phyloP scores from a whole-genome alignment of 2,329 filamentous ascomycete species.

The Trichoderma koningiopsis region DNA sequence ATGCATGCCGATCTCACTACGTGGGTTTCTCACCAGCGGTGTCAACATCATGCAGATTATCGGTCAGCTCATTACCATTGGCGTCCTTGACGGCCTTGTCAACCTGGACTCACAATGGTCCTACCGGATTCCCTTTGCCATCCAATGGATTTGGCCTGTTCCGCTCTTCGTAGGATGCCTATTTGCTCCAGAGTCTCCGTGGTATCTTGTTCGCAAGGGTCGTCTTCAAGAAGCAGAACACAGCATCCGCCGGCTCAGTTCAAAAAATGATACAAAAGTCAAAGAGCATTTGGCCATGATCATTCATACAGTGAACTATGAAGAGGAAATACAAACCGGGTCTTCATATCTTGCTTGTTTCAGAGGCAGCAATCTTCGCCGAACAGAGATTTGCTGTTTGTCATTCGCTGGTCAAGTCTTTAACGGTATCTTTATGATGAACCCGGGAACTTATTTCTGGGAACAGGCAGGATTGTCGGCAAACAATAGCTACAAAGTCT shows the following conservation, averaged over 20 bases:
- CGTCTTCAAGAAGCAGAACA: constrained; percentile 7
- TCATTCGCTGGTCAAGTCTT: constrained; percentile 17
- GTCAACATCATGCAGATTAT: constrained; percentile 52
- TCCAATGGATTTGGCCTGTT: constrained; percentile 53
- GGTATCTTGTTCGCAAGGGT: constrained; percentile 21
- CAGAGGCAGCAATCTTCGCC: constrained; percentile 46
- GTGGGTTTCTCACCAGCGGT: constrained; percentile 48
- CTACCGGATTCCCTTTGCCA: constrained; percentile 50
- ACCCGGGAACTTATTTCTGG: constrained; percentile 21
- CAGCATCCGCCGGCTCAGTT: constrained; percentile 12
- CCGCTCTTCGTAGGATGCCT: constrained; percentile 43
- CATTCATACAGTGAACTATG: constrained; percentile 45
- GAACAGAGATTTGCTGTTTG: constrained; percentile 51
- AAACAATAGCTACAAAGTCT: constrained; percentile 21
- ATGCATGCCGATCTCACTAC: constrained; percentile 41
- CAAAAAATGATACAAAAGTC: constrained; percentile 7
- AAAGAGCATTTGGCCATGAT: constrained; percentile 42
- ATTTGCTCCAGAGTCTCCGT: constrained; percentile 46
- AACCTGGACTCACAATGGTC: constrained; percentile 44
- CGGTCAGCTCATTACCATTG: constrained; percentile 48
- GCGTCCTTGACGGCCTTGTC: constrained; percentile 33
- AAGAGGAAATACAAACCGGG: constrained; percentile 40
- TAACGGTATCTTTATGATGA: constrained; percentile 21
- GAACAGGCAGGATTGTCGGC: constrained; percentile 15
- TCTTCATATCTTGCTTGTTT: constrained; percentile 49